Conservation (phyloP, 2,329 filamentous ascomycete genomes). For the Aspergillus ruber region DNA sequence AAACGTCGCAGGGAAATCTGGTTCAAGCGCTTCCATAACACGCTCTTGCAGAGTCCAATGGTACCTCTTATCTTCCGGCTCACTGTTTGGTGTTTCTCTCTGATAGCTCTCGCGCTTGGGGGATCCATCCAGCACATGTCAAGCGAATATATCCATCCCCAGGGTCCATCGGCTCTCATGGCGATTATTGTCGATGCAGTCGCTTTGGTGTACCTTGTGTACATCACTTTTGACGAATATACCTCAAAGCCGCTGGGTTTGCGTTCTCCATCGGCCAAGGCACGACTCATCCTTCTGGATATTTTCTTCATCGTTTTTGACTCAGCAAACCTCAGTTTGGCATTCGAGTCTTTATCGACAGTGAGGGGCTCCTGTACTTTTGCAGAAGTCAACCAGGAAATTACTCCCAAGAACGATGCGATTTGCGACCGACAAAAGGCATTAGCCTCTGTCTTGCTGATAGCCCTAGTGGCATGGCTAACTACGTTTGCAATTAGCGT, state of each 20-base stretch:
- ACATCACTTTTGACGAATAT: slow-evolving; percentile 96
- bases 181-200: slow-evolving; percentile 84
- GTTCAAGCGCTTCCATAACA: slow-evolving; percentile 58
- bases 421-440: slow-evolving; percentile 62
- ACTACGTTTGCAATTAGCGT: slow-evolving; percentile 83
- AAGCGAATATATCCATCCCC: slow-evolving; percentile 41
- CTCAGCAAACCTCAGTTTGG: slow-evolving; percentile 82
- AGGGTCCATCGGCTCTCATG: slow-evolving; percentile 74
- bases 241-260: slow-evolving; percentile 87
- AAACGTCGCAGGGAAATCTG: slow-evolving; percentile 48
- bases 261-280: slow-evolving; percentile 75
- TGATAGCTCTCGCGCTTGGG: slow-evolving; percentile 72
- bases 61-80: slow-evolving; percentile 79
- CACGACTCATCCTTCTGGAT: slow-evolving; percentile 82
- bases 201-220: slow-evolving; percentile 81
- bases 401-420: slow-evolving; percentile 32
- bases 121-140: slow-evolving; percentile 64
- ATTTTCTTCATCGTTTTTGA: slow-evolving; percentile 97
- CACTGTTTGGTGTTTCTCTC: slow-evolving; percentile 74
- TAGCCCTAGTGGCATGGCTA: slow-evolving; percentile 83
- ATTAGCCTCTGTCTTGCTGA: slow-evolving; percentile 68
- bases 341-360: slow-evolving; percentile 73
- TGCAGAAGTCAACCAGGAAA: slow-evolving; percentile 30
- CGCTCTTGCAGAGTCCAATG: slow-evolving; percentile 72
- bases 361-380: slow-evolving; percentile 54